Conservation (phyloP, 139 green algal genomes). For the Micractinium conductrix region DNA sequence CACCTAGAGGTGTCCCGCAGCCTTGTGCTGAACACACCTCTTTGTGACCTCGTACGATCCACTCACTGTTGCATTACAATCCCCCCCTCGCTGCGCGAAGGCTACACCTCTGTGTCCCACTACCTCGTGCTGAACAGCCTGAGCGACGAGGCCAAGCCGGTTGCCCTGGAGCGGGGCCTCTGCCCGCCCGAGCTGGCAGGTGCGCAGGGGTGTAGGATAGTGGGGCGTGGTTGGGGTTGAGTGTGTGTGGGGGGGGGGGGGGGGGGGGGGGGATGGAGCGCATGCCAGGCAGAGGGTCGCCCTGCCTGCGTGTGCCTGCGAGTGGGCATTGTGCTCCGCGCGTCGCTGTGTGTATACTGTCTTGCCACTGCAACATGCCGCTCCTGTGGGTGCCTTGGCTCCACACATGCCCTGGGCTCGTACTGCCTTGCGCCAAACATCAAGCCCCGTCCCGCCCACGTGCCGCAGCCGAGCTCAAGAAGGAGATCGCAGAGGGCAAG, state of each 20-base stretch:
- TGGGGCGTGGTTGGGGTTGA: neutral
- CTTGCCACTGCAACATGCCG: too few species aligned
- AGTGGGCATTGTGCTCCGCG: too few species aligned
- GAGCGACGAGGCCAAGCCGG: conserved; percentile 22
- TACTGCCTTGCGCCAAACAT: too few species aligned
- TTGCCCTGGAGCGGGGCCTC: conserved; percentile 13
- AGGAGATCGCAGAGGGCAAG: conserved; percentile 9
- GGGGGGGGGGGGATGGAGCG: too few species aligned
- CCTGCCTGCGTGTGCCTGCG: too few species aligned
- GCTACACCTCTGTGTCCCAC: conserved; percentile 75
- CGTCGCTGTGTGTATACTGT: too few species aligned
- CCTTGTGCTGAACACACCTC: conserved; percentile 68
- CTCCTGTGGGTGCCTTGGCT: too few species aligned
- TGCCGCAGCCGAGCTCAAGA: conserved; percentile 8
- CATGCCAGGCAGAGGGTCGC: too few species aligned
- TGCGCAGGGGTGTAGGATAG: neutral
- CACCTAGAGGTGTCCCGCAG: too few species aligned
- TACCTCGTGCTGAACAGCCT: conserved; percentile 78
- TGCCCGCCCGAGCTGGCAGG: conserved; percentile 26
- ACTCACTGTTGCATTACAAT: neutral
- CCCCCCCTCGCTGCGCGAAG: conserved; percentile 16
- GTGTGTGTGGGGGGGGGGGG: too few species aligned
- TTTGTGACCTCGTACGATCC: neutral
- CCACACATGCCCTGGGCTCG: too few species aligned
- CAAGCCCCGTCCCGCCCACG: too few species aligned